Evolutionary conservation across 2,329 filamentous ascomycete genomes (phyloP).

Genomic region (Phoma herbarum): DNA sequence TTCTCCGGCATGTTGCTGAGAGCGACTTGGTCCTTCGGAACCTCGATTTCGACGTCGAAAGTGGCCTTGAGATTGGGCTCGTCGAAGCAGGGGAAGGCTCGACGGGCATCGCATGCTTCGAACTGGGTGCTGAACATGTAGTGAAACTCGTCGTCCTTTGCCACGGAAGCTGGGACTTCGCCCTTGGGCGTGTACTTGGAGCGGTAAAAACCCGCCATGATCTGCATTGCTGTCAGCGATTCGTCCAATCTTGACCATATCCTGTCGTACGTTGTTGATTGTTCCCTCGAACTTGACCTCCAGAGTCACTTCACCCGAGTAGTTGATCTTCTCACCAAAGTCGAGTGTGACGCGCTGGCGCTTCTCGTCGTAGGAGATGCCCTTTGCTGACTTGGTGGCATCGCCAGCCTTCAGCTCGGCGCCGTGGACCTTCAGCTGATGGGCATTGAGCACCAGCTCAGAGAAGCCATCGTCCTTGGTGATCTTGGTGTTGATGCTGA

Average conservation of each 20-base stretch:
- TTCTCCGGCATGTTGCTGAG: slow-evolving; percentile 97
- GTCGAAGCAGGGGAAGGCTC: slow-evolving; percentile 97
- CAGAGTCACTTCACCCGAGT: slow-evolving; percentile 71
- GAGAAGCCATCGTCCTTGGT: slow-evolving; percentile 68
- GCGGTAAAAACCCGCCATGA: slow-evolving; percentile 91
- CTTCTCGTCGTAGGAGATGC: slow-evolving; percentile 81
- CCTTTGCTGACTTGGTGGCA: slow-evolving; percentile 66
- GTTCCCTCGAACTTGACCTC: slow-evolving; percentile 79
- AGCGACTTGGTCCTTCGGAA: slow-evolving; percentile 86
- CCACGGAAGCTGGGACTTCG: slow-evolving; percentile 77
- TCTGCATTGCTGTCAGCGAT: slow-evolving; percentile 27
- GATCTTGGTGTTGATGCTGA: slow-evolving; percentile 81
- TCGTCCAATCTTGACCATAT: no score
- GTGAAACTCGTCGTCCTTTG: slow-evolving; percentile 71
- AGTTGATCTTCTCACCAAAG: slow-evolving; percentile 76
- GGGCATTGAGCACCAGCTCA: slow-evolving; percentile 83
- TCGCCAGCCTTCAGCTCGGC: slow-evolving; percentile 69
- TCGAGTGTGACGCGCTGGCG: slow-evolving; percentile 82
- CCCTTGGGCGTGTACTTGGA: slow-evolving; percentile 89
- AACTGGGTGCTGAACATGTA: slow-evolving; percentile 93
- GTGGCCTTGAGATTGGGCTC: slow-evolving; percentile 97
- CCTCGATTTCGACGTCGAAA: slow-evolving; percentile 92
- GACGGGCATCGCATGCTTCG: slow-evolving; percentile 92
- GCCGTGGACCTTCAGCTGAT: slow-evolving; percentile 79
- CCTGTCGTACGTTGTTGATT: slow-evolving; percentile 74